Base-by-base conservation (phyloP, 2,329 filamentous ascomycete genomes). In the Penicillium sp. region DNA sequence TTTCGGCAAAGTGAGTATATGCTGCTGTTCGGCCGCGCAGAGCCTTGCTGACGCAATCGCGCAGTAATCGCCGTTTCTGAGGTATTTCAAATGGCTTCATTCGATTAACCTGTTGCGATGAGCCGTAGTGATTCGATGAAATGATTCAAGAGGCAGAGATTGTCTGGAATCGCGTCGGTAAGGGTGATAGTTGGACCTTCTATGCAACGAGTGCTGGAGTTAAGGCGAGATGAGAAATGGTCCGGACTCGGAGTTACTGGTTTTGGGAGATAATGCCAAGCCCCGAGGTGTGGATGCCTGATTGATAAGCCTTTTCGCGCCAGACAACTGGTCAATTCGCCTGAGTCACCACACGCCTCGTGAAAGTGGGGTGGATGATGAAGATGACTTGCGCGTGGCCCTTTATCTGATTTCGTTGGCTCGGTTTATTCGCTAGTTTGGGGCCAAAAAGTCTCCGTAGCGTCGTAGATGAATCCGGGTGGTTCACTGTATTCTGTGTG, bases 191-290 rank as follows among this genome's bases (percentile, higher is more conserved):
- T 36, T 18, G 18, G 43, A 47, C 14, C 47, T 53, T 51, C 35
- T 58, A 57, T 57, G 50, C 24, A 9, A 53, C 50, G 47, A 33
- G 39, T 6, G 14, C n/a, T 40, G 58, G 54, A 37, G 46, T 40
- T 33, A 35, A 43, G 3, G 18, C 35, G 16, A 54, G 43, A 35
- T 35, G 33, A 49, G 16, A 40, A 54, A 50, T 51, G 41, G 13
- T 16, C 57, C 47, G 47, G 35, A n/a, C 27, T 54, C 56, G 53
- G 60, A 56, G 9, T 54, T 56, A 50, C 60, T 22, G 0, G 1
- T 50, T 54, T 18, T 0, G 53, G 60, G 6, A 47, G 50, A 46
- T 4, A 35, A 33, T 55, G 54, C 59, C 59, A 63, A 56, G 50
- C 35, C 18, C 47, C 51, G 52, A 50, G 37, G 22, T 19, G 10